phyloP scores from a whole-genome alignment of 139 green algal genomes.

The Nannochloris sp. region DNA sequence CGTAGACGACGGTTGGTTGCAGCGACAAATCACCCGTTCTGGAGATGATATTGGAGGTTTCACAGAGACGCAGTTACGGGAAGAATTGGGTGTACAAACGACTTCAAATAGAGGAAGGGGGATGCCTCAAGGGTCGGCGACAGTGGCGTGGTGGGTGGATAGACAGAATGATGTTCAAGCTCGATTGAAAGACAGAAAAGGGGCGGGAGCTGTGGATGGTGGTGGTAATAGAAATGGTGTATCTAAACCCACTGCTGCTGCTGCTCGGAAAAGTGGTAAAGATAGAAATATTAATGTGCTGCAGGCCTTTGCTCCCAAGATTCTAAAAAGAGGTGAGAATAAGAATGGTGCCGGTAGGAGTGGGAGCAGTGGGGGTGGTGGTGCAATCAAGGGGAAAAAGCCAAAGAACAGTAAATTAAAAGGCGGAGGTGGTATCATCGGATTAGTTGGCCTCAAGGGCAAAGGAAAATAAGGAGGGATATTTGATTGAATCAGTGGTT shows the following conservation, averaged over 20 bases:
- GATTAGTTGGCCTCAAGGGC: too few relatives aligned
- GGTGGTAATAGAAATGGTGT: background rate
- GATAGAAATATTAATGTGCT: too few relatives aligned
- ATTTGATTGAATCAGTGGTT: too few relatives aligned
- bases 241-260: too few relatives aligned
- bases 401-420: too few relatives aligned
- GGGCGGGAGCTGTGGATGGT: background rate
- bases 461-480: too few relatives aligned
- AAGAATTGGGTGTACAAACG: constrained; percentile 30
- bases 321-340: too few relatives aligned
- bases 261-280: too few relatives aligned
- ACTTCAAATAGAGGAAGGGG: constrained; percentile 22
- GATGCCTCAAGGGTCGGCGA: constrained; percentile 37
- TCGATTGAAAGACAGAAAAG: background rate
- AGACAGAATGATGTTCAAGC: constrained; percentile 39
- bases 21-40: constrained; percentile 19
- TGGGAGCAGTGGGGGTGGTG: too few relatives aligned
- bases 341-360: too few relatives aligned
- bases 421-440: background rate
- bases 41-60: constrained; percentile 48
- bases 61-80: constrained; percentile 58
- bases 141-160: constrained; percentile 73
- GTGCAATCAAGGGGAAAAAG: too few relatives aligned
- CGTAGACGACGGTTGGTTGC: constrained; percentile 21
- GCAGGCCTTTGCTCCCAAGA: too few relatives aligned